Conservation (phyloP, 2,329 filamentous ascomycete species). For the Beauveria bassiana region DNA sequence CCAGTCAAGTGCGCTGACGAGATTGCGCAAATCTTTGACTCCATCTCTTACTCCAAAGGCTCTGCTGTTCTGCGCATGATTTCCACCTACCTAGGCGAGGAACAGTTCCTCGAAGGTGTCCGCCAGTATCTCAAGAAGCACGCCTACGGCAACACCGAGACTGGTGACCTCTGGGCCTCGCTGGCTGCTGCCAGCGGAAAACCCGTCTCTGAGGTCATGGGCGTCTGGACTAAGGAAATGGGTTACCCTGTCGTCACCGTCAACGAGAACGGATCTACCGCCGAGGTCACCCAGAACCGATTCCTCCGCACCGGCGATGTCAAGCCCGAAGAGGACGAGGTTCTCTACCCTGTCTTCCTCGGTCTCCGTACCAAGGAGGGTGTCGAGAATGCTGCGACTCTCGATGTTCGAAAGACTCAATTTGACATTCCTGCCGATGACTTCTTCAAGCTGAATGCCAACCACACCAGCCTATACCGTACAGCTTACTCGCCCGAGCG, state of each 20-base stretch:
- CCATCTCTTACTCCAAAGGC: slow-evolving; percentile 95
- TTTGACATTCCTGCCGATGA: slow-evolving; percentile 73
- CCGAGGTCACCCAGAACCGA: slow-evolving; percentile 88
- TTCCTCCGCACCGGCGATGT: slow-evolving; percentile 90
- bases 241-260: slow-evolving; percentile 89
- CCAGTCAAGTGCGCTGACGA: slow-evolving; percentile 92
- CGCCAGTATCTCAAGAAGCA: slow-evolving; percentile 90
- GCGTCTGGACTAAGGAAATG: slow-evolving; percentile 94
- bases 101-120: slow-evolving; percentile 86
- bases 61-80: slow-evolving; percentile 97
- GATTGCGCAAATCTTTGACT: slow-evolving; percentile 97
- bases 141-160: slow-evolving; percentile 92
- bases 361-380: slow-evolving; percentile 79
- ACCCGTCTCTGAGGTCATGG: slow-evolving; percentile 82
- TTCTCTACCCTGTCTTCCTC: slow-evolving; percentile 83
- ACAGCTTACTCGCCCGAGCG: slow-evolving; percentile 81
- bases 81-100: slow-evolving; percentile 88
- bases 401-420: slow-evolving; percentile 55
- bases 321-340: slow-evolving; percentile 84
- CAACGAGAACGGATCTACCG: slow-evolving; percentile 58
- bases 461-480: slow-evolving; percentile 87
- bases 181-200: slow-evolving; percentile 85
- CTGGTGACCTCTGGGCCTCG: slow-evolving; percentile 82
- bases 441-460: slow-evolving; percentile 95
- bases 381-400: slow-evolving; percentile 48